Base-by-base conservation (phyloP, 2,329 filamentous ascomycete species). In the Parascedosporium putredinis region DNA sequence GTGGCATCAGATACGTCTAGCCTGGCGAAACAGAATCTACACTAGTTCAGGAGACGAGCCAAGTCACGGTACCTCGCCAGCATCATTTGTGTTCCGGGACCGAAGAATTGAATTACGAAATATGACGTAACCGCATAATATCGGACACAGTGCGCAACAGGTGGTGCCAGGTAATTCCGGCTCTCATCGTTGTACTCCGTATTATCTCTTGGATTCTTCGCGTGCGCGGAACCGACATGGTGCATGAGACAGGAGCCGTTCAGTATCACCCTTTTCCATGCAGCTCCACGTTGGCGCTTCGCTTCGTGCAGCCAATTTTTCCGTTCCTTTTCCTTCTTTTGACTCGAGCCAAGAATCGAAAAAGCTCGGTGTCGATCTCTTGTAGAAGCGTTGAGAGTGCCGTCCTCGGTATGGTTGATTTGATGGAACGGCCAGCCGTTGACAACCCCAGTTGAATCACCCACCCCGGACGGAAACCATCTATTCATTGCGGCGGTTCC, bases 121-220 rank as follows among this genome's bases (percentile, higher is more conserved):
- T 31, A 42, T 49, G 47, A 49, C 47, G 47, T 49, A 42, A 49
- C 36, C 25, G 23, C n/a, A 31, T 49, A 38, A 49, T 42, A 42
- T 49, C 34, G 23, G 16, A 20, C 47, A 49, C 47, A 49, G 47
- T 49, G 47, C 34, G 47, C 36, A 42, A n/a, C n/a, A n/a, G n/a
- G n/a, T n/a, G n/a, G n/a, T n/a, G n/a, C n/a, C n/a, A n/a, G n/a
- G n/a, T n/a, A n/a, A n/a, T n/a, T n/a, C n/a, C n/a, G n/a, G n/a
- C n/a, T n/a, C n/a, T n/a, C n/a, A n/a, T n/a, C n/a, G n/a, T n/a
- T n/a, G n/a, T n/a, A n/a, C n/a, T n/a, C n/a, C n/a, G n/a, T n/a
- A n/a, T n/a, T n/a, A n/a, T n/a, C n/a, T n/a, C n/a, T 10, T 20
- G 3, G 38, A 20, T 20, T 10, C 14, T 20, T 42, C 38, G n/a